Percentiles rank a stretch among this genome's conserved stretches.
These are phyloP conservation scores for Madurella mycetomatis DNA, from an alignment of 2,329 filamentous ascomycete species.

Conservation along the genomic window DNA sequence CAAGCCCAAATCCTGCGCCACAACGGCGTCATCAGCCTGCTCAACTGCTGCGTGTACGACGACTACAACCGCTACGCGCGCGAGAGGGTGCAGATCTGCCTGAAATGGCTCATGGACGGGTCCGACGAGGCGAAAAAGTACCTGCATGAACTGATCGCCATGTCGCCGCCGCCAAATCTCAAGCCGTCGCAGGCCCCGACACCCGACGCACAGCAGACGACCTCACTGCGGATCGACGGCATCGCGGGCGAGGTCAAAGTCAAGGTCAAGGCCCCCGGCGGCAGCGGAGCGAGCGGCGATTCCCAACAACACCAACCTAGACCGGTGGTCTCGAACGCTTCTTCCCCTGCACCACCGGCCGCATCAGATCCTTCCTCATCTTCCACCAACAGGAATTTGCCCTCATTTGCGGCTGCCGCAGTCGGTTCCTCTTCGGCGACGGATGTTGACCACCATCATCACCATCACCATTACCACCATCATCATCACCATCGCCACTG, in stretches of 20 bases:
- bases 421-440: neutral
- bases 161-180: slow-evolving; percentile 36
- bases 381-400: neutral
- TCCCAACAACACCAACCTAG: no score
- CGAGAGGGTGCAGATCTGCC: slow-evolving; percentile 81
- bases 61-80: slow-evolving; percentile 92
- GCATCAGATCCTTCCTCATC: neutral
- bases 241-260: slow-evolving; percentile 54
- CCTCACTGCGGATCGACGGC: slow-evolving; percentile 50
- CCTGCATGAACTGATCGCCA: slow-evolving; percentile 58
- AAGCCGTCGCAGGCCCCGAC: slow-evolving; percentile 8
- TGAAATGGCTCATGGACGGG: slow-evolving; percentile 78
- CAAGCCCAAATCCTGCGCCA: slow-evolving; percentile 83
- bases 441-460: neutral
- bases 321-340: no score
- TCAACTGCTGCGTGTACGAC: slow-evolving; percentile 87
- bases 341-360: neutral
- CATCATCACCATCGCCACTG: neutral
- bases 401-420: neutral
- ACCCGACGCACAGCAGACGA: slow-evolving; percentile 28
- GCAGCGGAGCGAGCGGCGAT: neutral
- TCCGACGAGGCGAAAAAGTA: slow-evolving; percentile 69
- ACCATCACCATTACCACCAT: neutral
- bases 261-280: slow-evolving; percentile 38
- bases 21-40: slow-evolving; percentile 79